phyloP scores from a whole-genome alignment of 1,284 basidiomycete species.

The Ganoderma leucocontextum region DNA sequence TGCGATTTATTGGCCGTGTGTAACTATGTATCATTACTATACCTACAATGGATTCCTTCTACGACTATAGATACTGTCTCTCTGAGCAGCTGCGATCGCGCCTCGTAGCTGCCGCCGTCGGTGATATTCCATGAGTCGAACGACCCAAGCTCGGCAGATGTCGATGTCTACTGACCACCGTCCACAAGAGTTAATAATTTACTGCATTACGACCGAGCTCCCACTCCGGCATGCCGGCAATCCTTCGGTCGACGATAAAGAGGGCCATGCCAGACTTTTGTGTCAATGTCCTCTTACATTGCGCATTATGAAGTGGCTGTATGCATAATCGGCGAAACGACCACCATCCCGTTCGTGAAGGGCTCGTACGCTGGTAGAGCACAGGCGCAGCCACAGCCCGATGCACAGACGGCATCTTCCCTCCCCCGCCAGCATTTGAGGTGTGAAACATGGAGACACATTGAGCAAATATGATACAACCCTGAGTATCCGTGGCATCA shows the following conservation, averaged over 20 bases:
- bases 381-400: constrained; percentile 43
- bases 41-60: constrained; percentile 16
- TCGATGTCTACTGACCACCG: too few species aligned
- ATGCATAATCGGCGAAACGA: constrained; percentile 27
- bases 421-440: constrained; percentile 38
- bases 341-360: constrained; percentile 23
- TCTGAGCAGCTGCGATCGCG: background rate
- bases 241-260: too few species aligned
- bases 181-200: too few species aligned
- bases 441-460: constrained; percentile 41
- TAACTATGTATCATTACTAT: constrained; percentile 30
- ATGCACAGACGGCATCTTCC: constrained; percentile 36
- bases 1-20: constrained; percentile 28
- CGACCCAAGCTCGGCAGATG: too few species aligned
- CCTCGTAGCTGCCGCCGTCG: too few species aligned
- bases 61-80: background rate
- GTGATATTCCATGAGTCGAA: too few species aligned
- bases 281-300: background rate
- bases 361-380: constrained; percentile 23
- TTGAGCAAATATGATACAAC: constrained; percentile 38
- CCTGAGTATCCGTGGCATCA: constrained; percentile 25
- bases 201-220: too few species aligned
- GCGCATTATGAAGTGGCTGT: background rate
- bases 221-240: too few species aligned
- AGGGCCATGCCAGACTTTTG: too few species aligned